A percentile compares a stretch with the other conserved stretches of the same genome.
phyloP scores from a whole-genome alignment of 1,284 basidiomycete genomes.

The Salmacisia buchloeana region DNA sequence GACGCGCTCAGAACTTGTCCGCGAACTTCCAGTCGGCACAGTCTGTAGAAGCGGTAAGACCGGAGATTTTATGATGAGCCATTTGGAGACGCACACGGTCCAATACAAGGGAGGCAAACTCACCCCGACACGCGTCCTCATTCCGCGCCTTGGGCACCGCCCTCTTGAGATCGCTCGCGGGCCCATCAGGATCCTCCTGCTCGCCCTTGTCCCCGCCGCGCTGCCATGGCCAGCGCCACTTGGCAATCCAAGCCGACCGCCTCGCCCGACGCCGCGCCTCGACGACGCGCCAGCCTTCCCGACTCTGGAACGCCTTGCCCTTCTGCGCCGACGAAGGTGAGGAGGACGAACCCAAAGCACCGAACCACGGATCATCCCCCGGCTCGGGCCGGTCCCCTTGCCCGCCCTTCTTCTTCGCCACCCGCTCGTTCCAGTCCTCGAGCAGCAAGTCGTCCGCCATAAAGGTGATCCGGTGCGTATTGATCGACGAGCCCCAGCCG shows the following conservation, averaged over 20 bases:
- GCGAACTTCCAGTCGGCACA: slow-evolving; percentile 35
- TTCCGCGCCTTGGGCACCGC: slow-evolving; percentile 25
- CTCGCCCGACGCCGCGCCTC: neutral
- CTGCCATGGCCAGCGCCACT: slow-evolving; percentile 33
- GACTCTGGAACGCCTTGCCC: slow-evolving; percentile 16
- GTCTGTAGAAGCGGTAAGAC: slow-evolving; percentile 11
- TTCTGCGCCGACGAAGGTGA: no score
- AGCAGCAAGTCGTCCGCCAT: slow-evolving; percentile 69
- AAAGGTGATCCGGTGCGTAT: slow-evolving; percentile 70
- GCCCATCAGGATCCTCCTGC: slow-evolving; percentile 20
- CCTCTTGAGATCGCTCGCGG: slow-evolving; percentile 19
- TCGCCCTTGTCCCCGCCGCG: slow-evolving; percentile 19
- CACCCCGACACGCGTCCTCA: slow-evolving; percentile 21
- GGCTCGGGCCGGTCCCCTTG: no score
- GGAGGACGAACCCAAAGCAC: no score
- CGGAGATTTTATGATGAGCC: no score
- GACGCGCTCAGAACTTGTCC: slow-evolving; percentile 15
- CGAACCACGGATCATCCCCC: no score
- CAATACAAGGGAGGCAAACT: no score
- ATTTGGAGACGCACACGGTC: no score
- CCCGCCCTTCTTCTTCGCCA: slow-evolving; percentile 7
- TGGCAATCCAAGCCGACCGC: neutral
- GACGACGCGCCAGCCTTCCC: slow-evolving; percentile 16
- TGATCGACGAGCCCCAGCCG: slow-evolving; percentile 73
- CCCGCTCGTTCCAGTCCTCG: slow-evolving; percentile 66